phyloP scores from a whole-genome alignment of 305 asterid genomes.

The Fraxinus platypoda region DNA sequence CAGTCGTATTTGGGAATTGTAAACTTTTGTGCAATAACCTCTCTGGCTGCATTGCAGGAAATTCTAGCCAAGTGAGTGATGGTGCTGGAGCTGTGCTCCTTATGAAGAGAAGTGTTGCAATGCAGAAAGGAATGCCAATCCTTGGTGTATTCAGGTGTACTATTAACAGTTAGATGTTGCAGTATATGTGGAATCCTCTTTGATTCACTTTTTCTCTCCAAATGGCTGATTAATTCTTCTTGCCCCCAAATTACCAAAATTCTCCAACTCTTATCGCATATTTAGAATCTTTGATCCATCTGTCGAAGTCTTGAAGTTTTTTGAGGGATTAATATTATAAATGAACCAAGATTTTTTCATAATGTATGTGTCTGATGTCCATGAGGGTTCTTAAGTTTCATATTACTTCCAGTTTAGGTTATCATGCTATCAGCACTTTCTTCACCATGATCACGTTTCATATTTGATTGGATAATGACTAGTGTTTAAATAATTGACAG shows the following conservation, averaged over 20 bases:
- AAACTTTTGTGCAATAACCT: not conserved
- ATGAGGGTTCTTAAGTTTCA: too few species aligned
- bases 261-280: not conserved
- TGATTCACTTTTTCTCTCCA: not conserved
- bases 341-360: too few species aligned
- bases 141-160: constrained; percentile 88
- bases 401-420: too few species aligned
- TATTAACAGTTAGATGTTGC: not conserved
- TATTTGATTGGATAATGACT: too few species aligned
- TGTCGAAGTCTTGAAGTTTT: too few species aligned
- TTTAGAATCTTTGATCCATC: not conserved
- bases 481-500: too few species aligned
- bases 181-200: not conserved
- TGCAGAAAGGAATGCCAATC: constrained; percentile 88
- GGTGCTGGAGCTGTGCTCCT: constrained; percentile 99
- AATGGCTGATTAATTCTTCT: not conserved
- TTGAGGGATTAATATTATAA: too few species aligned
- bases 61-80: constrained; percentile 92
- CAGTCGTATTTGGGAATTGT: not conserved
- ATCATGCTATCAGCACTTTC: too few species aligned
- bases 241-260: not conserved
- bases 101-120: constrained; percentile 87
- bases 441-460: too few species aligned
- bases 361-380: too few species aligned
- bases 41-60: constrained; percentile 39